These are phyloP conservation scores for Coccomyxa sp. DNA, from an alignment of 139 green algal species.

Conservation along the genomic window DNA sequence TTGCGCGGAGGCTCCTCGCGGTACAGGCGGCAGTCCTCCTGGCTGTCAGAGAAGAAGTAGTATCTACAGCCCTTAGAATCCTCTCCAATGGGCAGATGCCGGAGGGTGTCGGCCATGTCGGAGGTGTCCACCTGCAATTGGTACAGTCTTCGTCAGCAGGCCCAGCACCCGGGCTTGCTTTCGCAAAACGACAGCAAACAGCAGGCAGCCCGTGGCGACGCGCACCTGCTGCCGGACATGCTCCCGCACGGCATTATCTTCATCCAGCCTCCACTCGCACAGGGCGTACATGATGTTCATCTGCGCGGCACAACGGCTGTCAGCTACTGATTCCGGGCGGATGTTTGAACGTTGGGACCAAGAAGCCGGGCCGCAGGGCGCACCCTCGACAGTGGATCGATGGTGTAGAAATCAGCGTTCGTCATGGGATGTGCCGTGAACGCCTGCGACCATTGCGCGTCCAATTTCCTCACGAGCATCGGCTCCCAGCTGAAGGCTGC, in stretches of 20 bases:
- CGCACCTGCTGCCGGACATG: slow-evolving; percentile 9
- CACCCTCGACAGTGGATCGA: slow-evolving; percentile 26
- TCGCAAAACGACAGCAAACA: too few relatives aligned
- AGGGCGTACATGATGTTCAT: slow-evolving; percentile 32
- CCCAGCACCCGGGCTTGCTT: background rate
- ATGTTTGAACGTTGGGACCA: background rate
- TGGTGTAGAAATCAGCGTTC: slow-evolving; percentile 13
- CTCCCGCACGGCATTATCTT: slow-evolving; percentile 16
- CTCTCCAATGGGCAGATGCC: slow-evolving; percentile 26
- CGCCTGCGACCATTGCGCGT: slow-evolving; percentile 18
- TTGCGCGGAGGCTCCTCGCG: slow-evolving; percentile 13
- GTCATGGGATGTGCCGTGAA: slow-evolving; percentile 32
- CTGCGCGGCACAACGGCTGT: slow-evolving; percentile 6
- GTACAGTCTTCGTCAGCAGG: background rate
- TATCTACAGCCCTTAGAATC: slow-evolving; percentile 29
- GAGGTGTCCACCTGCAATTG: background rate
- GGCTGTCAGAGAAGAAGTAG: slow-evolving; percentile 28
- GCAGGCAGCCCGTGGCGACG: background rate
- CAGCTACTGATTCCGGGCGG: background rate
- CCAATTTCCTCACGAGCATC: slow-evolving; percentile 19
- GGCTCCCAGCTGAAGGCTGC: slow-evolving; percentile 22
- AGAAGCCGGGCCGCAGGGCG: background rate
- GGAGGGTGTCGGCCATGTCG: slow-evolving; percentile 25
- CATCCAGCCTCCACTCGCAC: slow-evolving; percentile 32
- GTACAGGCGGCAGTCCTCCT: slow-evolving; percentile 49